Percentiles rank a stretch among this genome's conserved stretches.
These are phyloP conservation scores for Cyathus striatus DNA, from an alignment of 768 basidiomycete genomes.

Conservation along the genomic window DNA sequence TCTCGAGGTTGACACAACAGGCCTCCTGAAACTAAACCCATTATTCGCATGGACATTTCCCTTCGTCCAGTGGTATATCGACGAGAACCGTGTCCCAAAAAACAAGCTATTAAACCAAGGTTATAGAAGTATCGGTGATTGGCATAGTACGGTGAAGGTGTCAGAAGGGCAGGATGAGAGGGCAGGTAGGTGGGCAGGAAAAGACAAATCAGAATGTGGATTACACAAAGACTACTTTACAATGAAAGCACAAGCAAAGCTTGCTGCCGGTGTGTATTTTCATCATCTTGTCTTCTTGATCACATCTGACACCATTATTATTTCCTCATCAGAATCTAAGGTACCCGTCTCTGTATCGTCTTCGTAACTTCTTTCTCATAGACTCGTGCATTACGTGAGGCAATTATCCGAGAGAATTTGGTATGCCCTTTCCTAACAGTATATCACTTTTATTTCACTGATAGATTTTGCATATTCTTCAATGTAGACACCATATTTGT, in stretches of 20 bases:
- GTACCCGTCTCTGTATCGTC: no score
- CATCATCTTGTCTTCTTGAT: background rate
- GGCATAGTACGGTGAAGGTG: constrained; percentile 86
- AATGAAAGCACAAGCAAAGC: constrained; percentile 55
- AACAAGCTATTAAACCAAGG: constrained; percentile 88
- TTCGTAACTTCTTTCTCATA: background rate
- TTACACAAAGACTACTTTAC: constrained; percentile 88
- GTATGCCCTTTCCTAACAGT: no score
- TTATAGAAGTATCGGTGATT: constrained; percentile 94
- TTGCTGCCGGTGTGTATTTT: constrained; percentile 2
- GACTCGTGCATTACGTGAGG: no score
- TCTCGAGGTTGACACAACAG: constrained; percentile 86
- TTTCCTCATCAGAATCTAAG: no score
- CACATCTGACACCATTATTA: no score
- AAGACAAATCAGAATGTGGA: constrained; percentile 92
- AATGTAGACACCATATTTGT: no score
- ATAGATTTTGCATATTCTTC: no score
- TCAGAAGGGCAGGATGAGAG: constrained; percentile 79
- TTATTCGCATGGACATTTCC: constrained; percentile 84
- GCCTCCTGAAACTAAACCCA: constrained; percentile 92
- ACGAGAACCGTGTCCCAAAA: constrained; percentile 75
- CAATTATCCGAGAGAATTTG: no score
- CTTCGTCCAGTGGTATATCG: constrained; percentile 81
- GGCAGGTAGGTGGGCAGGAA: constrained; percentile 88
- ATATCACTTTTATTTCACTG: no score